These are phyloP conservation scores for Sphenostylis stenocarpa DNA, from an alignment of 306 rosid species.

Conservation along the genomic window DNA sequence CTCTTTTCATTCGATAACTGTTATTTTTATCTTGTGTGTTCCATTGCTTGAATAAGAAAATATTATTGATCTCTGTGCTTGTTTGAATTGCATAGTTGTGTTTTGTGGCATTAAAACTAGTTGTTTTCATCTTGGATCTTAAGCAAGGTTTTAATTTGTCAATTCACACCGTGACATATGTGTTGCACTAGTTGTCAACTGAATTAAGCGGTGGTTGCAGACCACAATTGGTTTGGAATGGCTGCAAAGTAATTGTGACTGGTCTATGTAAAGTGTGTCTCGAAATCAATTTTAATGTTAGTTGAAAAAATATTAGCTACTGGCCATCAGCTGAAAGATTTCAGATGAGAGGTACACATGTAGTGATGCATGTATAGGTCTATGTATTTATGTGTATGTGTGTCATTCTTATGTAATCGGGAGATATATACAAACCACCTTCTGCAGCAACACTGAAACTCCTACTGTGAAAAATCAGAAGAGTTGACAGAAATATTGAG, in stretches of 20 bases:
- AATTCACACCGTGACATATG: background rate
- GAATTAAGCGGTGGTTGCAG: background rate
- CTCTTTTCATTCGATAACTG: background rate
- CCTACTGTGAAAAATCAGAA: background rate
- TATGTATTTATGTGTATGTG: background rate
- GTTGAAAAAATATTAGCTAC: background rate
- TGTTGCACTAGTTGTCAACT: background rate
- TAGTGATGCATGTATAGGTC: background rate
- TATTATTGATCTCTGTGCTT: background rate
- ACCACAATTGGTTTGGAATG: background rate
- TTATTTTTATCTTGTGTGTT: conserved; percentile 6
- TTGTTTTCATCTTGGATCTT: background rate
- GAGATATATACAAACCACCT: background rate
- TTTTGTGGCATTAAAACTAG: background rate
- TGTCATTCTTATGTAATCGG: background rate
- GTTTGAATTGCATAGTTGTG: background rate
- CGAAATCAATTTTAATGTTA: background rate
- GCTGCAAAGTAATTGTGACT: background rate
- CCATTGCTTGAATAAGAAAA: background rate
- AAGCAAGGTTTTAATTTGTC: background rate
- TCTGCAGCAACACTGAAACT: background rate
- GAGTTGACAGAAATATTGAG: background rate
- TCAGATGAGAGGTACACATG: background rate
- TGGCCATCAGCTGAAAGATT: background rate
- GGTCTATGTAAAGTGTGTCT: background rate